Evolutionary conservation across 2,329 filamentous ascomycete species (phyloP).

Genomic region (Phialophora macrospora): DNA sequence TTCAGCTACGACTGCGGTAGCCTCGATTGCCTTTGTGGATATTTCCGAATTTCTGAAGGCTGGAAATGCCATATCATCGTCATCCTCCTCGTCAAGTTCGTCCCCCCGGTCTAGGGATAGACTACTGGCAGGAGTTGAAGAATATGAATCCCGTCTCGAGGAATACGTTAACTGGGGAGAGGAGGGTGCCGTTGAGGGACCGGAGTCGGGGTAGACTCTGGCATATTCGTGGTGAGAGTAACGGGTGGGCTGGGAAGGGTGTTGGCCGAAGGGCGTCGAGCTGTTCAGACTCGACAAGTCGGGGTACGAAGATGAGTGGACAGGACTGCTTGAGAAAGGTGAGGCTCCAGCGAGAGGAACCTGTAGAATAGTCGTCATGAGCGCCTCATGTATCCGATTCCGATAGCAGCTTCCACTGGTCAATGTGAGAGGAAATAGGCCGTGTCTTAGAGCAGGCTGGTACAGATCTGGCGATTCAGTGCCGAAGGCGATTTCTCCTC

Average conservation of each 20-base stretch:
- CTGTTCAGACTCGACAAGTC: conserved; percentile 31
- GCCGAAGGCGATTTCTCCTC: not conserved
- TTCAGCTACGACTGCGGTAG: conserved; percentile 46
- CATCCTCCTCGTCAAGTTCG: conserved; percentile 39
- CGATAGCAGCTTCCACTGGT: not conserved
- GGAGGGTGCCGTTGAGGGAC: conserved; percentile 46
- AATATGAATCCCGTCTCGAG: conserved; percentile 44
- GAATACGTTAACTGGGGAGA: conserved; percentile 46
- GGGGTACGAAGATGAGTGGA: conserved; percentile 40
- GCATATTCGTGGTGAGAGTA: conserved; percentile 34
- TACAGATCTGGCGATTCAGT: not conserved
- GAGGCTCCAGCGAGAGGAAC: conserved; percentile 43
- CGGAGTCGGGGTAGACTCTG: conserved; percentile 40
- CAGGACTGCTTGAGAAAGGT: conserved; percentile 43
- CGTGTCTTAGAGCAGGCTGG: not conserved
- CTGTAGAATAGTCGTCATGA: conserved; percentile 47
- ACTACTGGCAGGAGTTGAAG: conserved; percentile 47
- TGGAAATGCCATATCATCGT: conserved; percentile 50
- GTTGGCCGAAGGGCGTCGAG: conserved; percentile 28
- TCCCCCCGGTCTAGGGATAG: conserved; percentile 45
- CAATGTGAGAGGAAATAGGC: conserved; percentile 1
- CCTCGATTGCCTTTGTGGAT: conserved; percentile 10
- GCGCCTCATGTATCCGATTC: conserved; percentile 29
- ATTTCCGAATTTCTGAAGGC: conserved; percentile 45
- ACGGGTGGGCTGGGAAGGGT: conserved; percentile 19